A percentile compares a stretch with the other conserved stretches of the same genome.
phyloP scores from a whole-genome alignment of 768 basidiomycete species.

The Leccinellum albellum region DNA sequence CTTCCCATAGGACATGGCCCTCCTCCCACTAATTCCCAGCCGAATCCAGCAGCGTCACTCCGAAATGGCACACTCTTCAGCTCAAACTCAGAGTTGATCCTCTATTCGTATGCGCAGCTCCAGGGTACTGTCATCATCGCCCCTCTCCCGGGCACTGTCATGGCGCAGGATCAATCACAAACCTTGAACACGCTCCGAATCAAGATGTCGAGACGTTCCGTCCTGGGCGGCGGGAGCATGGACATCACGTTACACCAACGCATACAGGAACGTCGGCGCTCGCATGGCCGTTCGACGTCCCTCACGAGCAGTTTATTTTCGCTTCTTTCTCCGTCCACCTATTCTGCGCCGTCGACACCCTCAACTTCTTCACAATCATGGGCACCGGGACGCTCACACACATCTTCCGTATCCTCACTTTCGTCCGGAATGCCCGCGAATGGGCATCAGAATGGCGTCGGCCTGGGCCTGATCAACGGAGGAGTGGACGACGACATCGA shows the following conservation, averaged over 20 bases:
- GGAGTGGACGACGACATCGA: constrained; percentile 48
- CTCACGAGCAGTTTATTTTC: constrained; percentile 50
- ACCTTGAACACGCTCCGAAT: constrained; percentile 47
- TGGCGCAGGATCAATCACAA: constrained; percentile 43
- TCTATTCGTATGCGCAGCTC: constrained; percentile 84
- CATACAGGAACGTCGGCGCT: constrained; percentile 24
- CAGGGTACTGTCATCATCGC: constrained; percentile 62
- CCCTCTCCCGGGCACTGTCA: constrained; percentile 40
- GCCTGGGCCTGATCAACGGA: constrained; percentile 29
- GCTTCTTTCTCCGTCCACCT: constrained; percentile 41
- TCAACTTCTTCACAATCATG: constrained; percentile 25
- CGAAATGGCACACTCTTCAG: constrained; percentile 45
- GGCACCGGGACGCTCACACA: constrained; percentile 15
- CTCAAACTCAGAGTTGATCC: constrained; percentile 60
- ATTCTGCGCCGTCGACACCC: constrained; percentile 22
- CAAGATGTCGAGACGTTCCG: constrained; percentile 42
- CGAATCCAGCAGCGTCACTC: constrained; percentile 18
- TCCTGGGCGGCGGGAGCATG: constrained; percentile 70
- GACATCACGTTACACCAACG: constrained; percentile 52
- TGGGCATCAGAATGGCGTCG: constrained; percentile 21
- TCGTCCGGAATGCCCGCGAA: constrained; percentile 2
- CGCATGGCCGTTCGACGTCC: constrained; percentile 50
- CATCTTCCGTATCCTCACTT: constrained; percentile 25
- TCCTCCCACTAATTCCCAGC: constrained; percentile 22
- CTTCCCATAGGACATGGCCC: constrained; percentile 48